Base-by-base conservation (phyloP, 1,284 basidiomycete genomes). In the Melanopsichium pennsylvanicum region DNA sequence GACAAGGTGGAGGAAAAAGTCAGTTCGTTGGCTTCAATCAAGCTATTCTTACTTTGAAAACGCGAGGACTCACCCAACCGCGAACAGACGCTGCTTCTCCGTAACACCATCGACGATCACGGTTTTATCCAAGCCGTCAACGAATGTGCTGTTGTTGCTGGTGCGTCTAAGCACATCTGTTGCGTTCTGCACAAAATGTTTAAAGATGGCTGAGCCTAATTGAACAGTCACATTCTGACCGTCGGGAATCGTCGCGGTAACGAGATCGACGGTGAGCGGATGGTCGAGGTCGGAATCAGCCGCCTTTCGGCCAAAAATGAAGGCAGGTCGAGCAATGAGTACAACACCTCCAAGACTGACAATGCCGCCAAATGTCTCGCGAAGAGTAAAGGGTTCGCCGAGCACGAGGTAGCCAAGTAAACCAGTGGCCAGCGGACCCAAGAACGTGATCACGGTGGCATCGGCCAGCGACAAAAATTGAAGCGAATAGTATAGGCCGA, bases 391-490 rank as follows among this genome's bases (percentile, higher is more conserved):
- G 0, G 79, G 82, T 75, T 93, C 91, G 15, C 85, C 84, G 8
- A 93, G 83, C 21, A 92, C 83, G 2, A 91, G 55, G 6, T 86
- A 86, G 0, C 88, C 90, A 2, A 88, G 82, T n/a, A 91, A 76
- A 0, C 86, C 87, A 0, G 89, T 90, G 10, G 85, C 84, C 50
- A 88, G 85, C 0, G 91, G 91, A 0, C 86, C 81, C 9, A 93
- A 84, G 82, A 92, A 92, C 0, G 87, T 88, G 42, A 93, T 83
- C 13, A 90, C 88, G 0, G 88, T 88, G 0, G 88, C 86, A 76
- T 92, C 90, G 11, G 88, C 89, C 0, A 92, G 83, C 0, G 88
- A 87, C 19, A 90, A 84, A 63, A 86, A 88, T 56, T 87, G 84
- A 11, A 91, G 82, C 1, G 88, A 86, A 75, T 87, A 89, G 78